These are phyloP conservation scores for Trypanosoma congolense DNA, from an alignment of 208 protist genomes.

Conservation along the genomic window DNA sequence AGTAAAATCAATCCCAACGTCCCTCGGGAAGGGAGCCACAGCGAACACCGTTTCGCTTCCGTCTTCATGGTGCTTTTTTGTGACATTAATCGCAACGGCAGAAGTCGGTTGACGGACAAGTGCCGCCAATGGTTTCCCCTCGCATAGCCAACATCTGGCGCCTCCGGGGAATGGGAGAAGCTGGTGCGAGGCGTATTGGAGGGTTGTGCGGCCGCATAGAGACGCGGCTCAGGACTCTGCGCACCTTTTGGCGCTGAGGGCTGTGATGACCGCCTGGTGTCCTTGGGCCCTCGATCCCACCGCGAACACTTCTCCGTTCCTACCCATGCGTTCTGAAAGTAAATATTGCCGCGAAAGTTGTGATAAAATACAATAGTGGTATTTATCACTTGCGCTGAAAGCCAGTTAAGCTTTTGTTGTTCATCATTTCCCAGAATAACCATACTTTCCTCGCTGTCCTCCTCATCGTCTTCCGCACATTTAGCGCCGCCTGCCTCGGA, in stretches of 20 bases:
- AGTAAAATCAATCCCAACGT: slow-evolving; percentile 7
- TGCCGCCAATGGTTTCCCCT: not conserved
- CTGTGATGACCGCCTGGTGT: not conserved
- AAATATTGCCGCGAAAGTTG: slow-evolving; percentile 32
- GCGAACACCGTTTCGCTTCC: not conserved
- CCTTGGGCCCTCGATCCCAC: not conserved
- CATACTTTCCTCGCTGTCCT: not conserved
- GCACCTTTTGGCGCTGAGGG: not conserved
- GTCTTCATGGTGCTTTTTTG: not conserved
- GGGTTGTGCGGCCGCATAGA: not conserved
- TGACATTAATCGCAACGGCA: not conserved
- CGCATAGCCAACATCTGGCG: not conserved
- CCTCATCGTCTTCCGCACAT: slow-evolving; percentile 1
- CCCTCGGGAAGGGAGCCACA: slow-evolving; percentile 18
- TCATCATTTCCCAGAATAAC: not conserved
- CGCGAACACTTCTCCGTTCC: not conserved
- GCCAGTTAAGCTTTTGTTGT: slow-evolving; percentile 3
- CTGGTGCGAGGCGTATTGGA: not conserved
- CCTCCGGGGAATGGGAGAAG: not conserved
- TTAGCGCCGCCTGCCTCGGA: slow-evolving; percentile 8
- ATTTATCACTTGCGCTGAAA: slow-evolving; percentile 43
- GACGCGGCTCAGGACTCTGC: not conserved
- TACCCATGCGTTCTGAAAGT: slow-evolving; percentile 10
- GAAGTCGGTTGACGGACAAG: not conserved
- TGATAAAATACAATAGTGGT: slow-evolving; percentile 39